Conservation (phyloP, 2,329 filamentous ascomycete species). For the Phaeosphaeriaceae sp. region DNA sequence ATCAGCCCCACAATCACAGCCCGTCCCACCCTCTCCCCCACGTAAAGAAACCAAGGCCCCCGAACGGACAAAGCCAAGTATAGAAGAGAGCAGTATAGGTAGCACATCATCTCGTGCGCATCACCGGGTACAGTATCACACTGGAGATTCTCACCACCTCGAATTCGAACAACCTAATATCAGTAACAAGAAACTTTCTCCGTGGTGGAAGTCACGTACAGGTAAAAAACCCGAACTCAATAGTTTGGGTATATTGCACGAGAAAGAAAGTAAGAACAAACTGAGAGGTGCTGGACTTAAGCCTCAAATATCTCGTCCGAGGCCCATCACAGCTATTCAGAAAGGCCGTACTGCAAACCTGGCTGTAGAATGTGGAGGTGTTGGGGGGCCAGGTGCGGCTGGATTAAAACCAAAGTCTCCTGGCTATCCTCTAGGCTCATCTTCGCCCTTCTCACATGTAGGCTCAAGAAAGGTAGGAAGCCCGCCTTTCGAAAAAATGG, state of each 20-base stretch:
- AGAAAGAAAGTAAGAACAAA: too few relatives aligned
- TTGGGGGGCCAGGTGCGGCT: conserved; percentile 20
- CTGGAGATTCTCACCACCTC: not conserved
- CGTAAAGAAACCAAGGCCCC: not conserved
- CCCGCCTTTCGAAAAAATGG: not conserved
- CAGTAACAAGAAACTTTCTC: not conserved
- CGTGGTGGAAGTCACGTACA: conserved; percentile 8
- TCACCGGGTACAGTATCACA: not conserved
- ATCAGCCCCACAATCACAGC: not conserved
- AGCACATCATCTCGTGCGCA: not conserved
- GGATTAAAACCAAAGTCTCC: too few relatives aligned
- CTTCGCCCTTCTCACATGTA: not conserved
- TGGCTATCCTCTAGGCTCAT: not conserved
- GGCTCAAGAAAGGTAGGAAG: not conserved
- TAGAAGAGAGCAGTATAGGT: not conserved
- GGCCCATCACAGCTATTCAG: conserved; percentile 15
- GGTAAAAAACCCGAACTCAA: not conserved
- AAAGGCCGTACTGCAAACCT: conserved; percentile 15
- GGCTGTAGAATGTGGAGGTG: conserved; percentile 17
- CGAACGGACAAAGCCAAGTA: not conserved
- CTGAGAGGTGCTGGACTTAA: conserved; percentile 10
- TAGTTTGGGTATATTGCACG: not conserved
- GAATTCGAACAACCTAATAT: not conserved
- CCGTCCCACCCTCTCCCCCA: not conserved
- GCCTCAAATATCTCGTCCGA: conserved; percentile 29